Evolutionary conservation across 1,284 basidiomycete genomes (phyloP), one percentile per base, ranked within the genome.

Genomic region (Phenoliferia sp.): DNA sequence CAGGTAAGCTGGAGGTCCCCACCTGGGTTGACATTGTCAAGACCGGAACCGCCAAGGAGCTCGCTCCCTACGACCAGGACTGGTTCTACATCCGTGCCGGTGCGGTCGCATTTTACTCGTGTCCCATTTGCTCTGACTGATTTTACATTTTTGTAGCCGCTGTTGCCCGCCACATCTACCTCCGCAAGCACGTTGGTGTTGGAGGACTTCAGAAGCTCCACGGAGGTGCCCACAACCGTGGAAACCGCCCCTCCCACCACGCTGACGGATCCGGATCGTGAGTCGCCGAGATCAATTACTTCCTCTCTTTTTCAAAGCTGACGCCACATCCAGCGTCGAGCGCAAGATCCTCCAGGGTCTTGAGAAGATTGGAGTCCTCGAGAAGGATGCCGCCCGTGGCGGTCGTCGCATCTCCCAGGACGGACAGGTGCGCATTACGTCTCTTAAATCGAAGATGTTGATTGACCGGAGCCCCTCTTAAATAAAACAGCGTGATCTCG

Each of bases 11-110:
- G 78, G 95, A 99, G 85, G 92, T 99, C 75, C 95, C 95, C 77
- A 90, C 88, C 82, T 99, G 96, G 96, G 95, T 94, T 71, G 95
- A 99, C 83, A 86, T 97, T 78, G 95, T 99, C 82, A 99, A 99
- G 86, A 99, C 95, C 69, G 96, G 93, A 80, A 83, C 90, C 72
- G 95, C 86, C 87, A 99, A 98, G 84, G 95, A 99, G 84, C 92
- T 95, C 74, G 94, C 94, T 64, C 95, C 95, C 67, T 98, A 98
- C 84, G 94, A 99, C 83, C 91, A 92, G 63, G 96, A 99, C 83
- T 99, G 95, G 95, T 99, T 88, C 87, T 99, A 99, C 84, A 86
- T 96, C 79, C 93, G 95, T 77, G 91, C 94, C 82, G 94, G 94
- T 94, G 78, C 78, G 87, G 81, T 26, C 34, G 28, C 36, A 79